Base-by-base conservation (phyloP, 2,329 filamentous ascomycete species). In the Cercospora sesami region DNA sequence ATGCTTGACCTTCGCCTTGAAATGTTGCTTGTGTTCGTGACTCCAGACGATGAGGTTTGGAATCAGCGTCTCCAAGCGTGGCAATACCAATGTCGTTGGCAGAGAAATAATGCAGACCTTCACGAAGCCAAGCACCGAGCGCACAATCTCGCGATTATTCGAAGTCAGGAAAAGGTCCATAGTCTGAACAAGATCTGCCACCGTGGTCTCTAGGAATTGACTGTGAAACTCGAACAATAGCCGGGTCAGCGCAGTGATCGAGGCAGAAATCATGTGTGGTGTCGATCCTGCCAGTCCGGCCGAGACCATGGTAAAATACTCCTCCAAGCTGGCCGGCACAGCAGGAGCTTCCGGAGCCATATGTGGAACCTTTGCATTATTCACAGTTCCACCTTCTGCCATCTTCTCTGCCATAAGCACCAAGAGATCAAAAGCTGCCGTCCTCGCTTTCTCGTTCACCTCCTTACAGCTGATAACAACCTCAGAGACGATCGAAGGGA, bases 271-370 rank as follows among this genome's bases (percentile, higher is more conserved):
- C 93, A 98, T 97, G 82, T 98, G 94, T 33, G 95, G 94, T 10
- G 93, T 94, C 74, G 90, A 91, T 66, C 94, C 94, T 1, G 94
- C 95, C 63, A 99, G 86, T 81, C 95, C 95, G 60, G 95, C 95
- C 73, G 92, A 96, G 31, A 98, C 91, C 95, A 99, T 99, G 65
- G 94, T 97, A 82, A 98, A 92, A 81, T 93, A 98, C 80, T 98
- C 95, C 76, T 98, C 94, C 42, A 99, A 87, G 51, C 87, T 94
- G 21, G 95, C 94, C 2, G 87, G 84, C 4, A 90, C 93, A 33
- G 89, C 84, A 2, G 92, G 90, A 0, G 93, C 91, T 78, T 96
- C 89, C 8, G 73, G 60, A 3, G 92, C 87, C 93, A 98, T 97
- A 78, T 94, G 89, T 2, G 92, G 87, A 2, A 97, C 91, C 78